A percentile compares a stretch with the other conserved stretches of the same genome.
Evolutionary conservation across 2,329 filamentous ascomycete species (phyloP).

Genomic region (Cytospora paraplurivora): DNA sequence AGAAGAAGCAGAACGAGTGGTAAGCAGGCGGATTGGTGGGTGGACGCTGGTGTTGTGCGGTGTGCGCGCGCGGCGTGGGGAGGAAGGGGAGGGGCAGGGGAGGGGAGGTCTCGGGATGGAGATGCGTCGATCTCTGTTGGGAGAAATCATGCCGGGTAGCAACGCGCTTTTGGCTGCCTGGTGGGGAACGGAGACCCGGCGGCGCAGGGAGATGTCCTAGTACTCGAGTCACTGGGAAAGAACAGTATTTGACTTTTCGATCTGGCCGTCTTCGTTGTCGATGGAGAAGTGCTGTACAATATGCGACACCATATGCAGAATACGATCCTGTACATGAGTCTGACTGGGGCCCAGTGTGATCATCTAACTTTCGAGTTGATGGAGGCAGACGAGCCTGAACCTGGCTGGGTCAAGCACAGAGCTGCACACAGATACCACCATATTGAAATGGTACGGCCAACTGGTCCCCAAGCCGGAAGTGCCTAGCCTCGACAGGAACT

Average conservation of each 20-base stretch:
- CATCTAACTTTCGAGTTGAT: neutral
- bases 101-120: neutral
- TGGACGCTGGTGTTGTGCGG: neutral
- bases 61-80: neutral
- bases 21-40: neutral
- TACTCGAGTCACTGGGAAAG: neutral
- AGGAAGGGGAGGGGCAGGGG: neutral
- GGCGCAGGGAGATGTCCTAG: neutral
- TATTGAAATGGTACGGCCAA: too few relatives aligned
- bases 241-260: neutral
- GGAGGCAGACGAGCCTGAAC: neutral
- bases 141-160: neutral
- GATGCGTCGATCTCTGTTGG: neutral
- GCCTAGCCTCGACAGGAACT: too few relatives aligned
- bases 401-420: neutral
- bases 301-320: neutral
- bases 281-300: neutral
- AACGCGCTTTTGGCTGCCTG: neutral
- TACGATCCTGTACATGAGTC: neutral
- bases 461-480: too few relatives aligned
- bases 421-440: neutral
- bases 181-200: neutral
- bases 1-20: constrained; percentile 29
- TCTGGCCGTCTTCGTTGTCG: neutral
- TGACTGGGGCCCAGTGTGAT: neutral